Evolutionary conservation across 2,329 filamentous ascomycete species (phyloP).

Genomic region (Trichoderma endophyticum): DNA sequence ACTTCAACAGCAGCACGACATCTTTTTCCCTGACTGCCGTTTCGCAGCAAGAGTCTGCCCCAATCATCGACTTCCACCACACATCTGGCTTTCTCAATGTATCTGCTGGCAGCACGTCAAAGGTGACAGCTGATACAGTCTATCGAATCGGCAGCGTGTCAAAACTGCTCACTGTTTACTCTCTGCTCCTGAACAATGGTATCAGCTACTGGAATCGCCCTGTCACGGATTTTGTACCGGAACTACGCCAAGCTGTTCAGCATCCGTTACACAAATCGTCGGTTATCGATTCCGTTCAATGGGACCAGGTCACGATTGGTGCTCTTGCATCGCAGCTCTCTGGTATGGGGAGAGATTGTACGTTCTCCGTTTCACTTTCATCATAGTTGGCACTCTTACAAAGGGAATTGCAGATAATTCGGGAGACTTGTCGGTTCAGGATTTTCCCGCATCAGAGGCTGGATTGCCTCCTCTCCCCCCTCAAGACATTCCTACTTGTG

Average conservation of each 20-base stretch:
- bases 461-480: neutral
- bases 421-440: slow-evolving; percentile 9
- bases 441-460: neutral
- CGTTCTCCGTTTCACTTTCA: neutral
- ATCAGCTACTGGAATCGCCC: slow-evolving; percentile 25
- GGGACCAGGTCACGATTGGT: slow-evolving; percentile 17
- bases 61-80: slow-evolving; percentile 19
- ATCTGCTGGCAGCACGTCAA: slow-evolving; percentile 18
- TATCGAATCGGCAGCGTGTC: slow-evolving; percentile 30
- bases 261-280: neutral
- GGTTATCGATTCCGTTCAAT: slow-evolving; percentile 9
- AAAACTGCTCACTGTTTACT: slow-evolving; percentile 30
- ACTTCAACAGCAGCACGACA: slow-evolving; percentile 14
- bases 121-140: slow-evolving; percentile 22
- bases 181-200: slow-evolving; percentile 25
- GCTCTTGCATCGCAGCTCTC: slow-evolving; percentile 16
- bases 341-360: slow-evolving; percentile 17
- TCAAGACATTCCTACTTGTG: slow-evolving; percentile 16
- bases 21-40: slow-evolving; percentile 18
- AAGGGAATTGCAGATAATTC: neutral
- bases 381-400: neutral
- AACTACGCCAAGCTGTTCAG: slow-evolving; percentile 18
- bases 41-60: slow-evolving; percentile 5
- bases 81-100: slow-evolving; percentile 16
- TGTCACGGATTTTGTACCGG: slow-evolving; percentile 28